phyloP scores from a whole-genome alignment of 2,329 filamentous ascomycete genomes.

The Elsinoe arachidis region DNA sequence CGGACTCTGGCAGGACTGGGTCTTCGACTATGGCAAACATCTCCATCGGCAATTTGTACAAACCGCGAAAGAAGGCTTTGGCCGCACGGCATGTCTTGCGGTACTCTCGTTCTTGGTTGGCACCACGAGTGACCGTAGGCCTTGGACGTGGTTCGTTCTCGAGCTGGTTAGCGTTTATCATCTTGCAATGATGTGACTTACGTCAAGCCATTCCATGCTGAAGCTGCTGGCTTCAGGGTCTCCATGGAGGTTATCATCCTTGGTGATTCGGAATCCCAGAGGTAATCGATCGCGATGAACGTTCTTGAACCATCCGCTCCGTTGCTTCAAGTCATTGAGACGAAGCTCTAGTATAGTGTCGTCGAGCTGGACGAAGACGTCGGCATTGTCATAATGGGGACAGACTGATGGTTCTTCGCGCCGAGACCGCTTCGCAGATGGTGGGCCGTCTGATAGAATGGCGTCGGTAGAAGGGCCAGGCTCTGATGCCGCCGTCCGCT shows the following conservation, averaged over 20 bases:
- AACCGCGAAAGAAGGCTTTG: not conserved
- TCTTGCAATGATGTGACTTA: not conserved
- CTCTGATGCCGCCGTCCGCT: too few relatives aligned
- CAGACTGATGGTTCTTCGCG: not conserved
- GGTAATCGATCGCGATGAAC: not conserved
- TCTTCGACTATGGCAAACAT: not conserved
- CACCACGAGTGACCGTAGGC: too few relatives aligned
- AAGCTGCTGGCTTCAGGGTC: not conserved
- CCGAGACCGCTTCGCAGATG: too few relatives aligned
- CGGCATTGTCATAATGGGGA: not conserved
- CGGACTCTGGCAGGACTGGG: too few relatives aligned
- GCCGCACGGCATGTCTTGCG: not conserved
- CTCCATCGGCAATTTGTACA: not conserved
- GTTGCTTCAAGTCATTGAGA: not conserved
- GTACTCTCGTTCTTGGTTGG: too few relatives aligned
- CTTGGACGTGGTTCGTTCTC: not conserved
- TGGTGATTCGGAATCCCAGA: not conserved
- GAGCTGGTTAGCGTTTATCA: not conserved
- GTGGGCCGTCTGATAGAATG: too few relatives aligned
- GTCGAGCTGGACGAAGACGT: not conserved
- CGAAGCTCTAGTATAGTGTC: not conserved
- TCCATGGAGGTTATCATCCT: not conserved
- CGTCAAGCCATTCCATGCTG: not conserved
- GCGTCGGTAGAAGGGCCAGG: too few relatives aligned
- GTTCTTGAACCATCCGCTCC: not conserved